phyloP scores from a whole-genome alignment of 441 rosid species.

The Lepidium campestre region DNA sequence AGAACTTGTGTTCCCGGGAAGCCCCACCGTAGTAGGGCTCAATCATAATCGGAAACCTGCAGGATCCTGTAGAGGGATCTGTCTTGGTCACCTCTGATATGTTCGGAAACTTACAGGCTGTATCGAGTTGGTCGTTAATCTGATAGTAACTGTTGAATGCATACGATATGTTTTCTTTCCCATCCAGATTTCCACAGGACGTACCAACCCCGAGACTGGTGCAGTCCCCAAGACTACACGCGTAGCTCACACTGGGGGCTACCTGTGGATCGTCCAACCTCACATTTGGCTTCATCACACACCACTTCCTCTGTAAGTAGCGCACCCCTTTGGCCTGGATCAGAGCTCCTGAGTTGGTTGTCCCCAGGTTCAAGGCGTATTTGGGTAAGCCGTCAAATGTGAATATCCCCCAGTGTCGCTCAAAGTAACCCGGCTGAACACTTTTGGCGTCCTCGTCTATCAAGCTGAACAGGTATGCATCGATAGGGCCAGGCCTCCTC shows the following conservation, averaged over 20 bases:
- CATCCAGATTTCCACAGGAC: conserved; percentile 58
- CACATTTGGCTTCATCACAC: conserved; percentile 61
- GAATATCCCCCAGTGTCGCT: conserved; percentile 94
- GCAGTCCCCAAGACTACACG: conserved; percentile 78
- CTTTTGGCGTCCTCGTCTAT: conserved; percentile 94
- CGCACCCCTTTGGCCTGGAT: conserved; percentile 48
- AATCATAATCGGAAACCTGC: conserved; percentile 62
- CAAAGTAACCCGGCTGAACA: conserved; percentile 87
- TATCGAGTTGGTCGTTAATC: conserved; percentile 64
- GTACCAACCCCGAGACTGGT: conserved; percentile 86
- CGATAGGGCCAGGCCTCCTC: conserved; percentile 71
- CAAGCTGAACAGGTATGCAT: conserved; percentile 76
- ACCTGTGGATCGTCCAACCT: conserved; percentile 64
- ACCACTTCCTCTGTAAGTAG: conserved; percentile 65
- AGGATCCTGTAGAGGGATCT: conserved; percentile 55
- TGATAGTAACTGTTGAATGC: conserved; percentile 92
- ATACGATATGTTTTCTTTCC: conserved; percentile 62
- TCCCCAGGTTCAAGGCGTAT: conserved; percentile 73
- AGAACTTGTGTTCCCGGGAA: background rate
- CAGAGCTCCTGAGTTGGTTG: conserved; percentile 60
- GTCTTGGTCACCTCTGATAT: conserved; percentile 49
- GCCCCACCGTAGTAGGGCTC: conserved; percentile 65
- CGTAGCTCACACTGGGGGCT: conserved; percentile 74
- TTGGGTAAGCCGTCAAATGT: conserved; percentile 70
- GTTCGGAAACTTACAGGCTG: conserved; percentile 73